phyloP scores from a whole-genome alignment of 345 rosid species.

The Acer negundo region DNA sequence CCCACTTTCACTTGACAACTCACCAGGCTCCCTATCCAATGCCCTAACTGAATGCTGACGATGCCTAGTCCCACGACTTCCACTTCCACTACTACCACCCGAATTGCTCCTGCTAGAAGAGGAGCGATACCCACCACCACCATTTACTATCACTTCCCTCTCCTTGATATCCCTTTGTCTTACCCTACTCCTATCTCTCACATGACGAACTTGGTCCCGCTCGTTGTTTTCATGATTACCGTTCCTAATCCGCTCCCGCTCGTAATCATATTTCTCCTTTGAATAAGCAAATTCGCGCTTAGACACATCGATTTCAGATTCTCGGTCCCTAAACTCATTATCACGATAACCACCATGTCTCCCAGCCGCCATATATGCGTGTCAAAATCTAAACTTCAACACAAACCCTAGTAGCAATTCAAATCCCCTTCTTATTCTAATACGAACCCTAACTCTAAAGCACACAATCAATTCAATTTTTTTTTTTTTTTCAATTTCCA shows the following conservation, averaged over 20 bases:
- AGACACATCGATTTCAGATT: slow-evolving; percentile 52
- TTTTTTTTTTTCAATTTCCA: slow-evolving; percentile 6
- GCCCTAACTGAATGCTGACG: slow-evolving; percentile 43
- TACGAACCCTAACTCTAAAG: slow-evolving; percentile 34
- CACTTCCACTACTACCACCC: slow-evolving; percentile 42
- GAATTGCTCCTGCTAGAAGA: slow-evolving; percentile 67
- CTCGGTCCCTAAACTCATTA: slow-evolving; percentile 62
- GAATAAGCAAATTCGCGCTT: slow-evolving; percentile 49
- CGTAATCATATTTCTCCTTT: slow-evolving; percentile 47
- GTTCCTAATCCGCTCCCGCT: slow-evolving; percentile 38
- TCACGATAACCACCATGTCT: slow-evolving; percentile 71
- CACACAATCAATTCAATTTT: slow-evolving; percentile 12
- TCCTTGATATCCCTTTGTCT: slow-evolving; percentile 70
- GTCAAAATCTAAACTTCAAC: slow-evolving; percentile 8
- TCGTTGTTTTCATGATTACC: slow-evolving; percentile 37
- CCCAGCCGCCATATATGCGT: slow-evolving; percentile 75
- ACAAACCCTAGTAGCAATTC: slow-evolving; percentile 10
- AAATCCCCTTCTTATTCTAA: slow-evolving; percentile 14
- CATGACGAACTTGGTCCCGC: slow-evolving; percentile 36
- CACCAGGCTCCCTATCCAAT: slow-evolving; percentile 94
- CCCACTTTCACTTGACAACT: slow-evolving; percentile 98
- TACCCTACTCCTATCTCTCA: slow-evolving; percentile 50
- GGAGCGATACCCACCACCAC: slow-evolving; percentile 53
- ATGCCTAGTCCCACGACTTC: slow-evolving; percentile 41
- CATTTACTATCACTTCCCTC: slow-evolving; percentile 60